phyloP scores from a whole-genome alignment of 192 early-diverging fungal genomes.

The Coemansia sp. region DNA sequence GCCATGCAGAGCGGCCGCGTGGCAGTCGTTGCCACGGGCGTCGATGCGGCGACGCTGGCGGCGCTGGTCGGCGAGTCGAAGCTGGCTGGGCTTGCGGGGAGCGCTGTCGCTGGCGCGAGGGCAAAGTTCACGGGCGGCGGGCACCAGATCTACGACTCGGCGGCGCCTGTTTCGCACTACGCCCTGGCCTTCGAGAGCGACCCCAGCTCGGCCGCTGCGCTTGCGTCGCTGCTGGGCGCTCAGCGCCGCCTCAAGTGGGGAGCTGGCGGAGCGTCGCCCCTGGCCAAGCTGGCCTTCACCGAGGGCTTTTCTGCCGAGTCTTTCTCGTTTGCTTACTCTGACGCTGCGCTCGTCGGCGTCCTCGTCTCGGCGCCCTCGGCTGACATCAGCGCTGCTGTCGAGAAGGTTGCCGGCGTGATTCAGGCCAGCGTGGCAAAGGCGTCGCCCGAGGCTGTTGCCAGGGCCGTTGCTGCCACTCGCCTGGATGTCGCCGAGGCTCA shows the following conservation, averaged over 20 bases:
- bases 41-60: constrained; percentile 74
- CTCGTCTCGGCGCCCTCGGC: constrained; percentile 63
- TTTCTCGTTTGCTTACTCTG: constrained; percentile 88
- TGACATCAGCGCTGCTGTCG: constrained; percentile 67
- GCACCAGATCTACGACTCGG: constrained; percentile 72
- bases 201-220: constrained; percentile 67
- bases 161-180: constrained; percentile 63
- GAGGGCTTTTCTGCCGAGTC: constrained; percentile 66
- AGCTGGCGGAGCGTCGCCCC: constrained; percentile 63
- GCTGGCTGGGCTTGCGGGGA: constrained; percentile 47
- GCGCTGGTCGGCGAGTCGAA: constrained; percentile 65
- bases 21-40: constrained; percentile 83
- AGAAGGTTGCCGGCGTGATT: constrained; percentile 62
- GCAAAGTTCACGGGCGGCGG: constrained; percentile 87
- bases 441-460: constrained; percentile 61
- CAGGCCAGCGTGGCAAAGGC: constrained; percentile 63
- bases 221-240: constrained; percentile 66
- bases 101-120: constrained; percentile 33
- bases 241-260: constrained; percentile 68
- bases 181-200: constrained; percentile 86
- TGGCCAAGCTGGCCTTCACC: constrained; percentile 68
- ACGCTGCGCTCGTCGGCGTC: constrained; percentile 91
- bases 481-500: constrained; percentile 34
- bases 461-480: constrained; percentile 60
- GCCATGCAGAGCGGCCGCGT: constrained; percentile 76